A percentile compares a stretch with the other conserved stretches of the same genome.
phyloP scores from a whole-genome alignment of 2,329 filamentous ascomycete species.

The Colletotrichum tanaceti region DNA sequence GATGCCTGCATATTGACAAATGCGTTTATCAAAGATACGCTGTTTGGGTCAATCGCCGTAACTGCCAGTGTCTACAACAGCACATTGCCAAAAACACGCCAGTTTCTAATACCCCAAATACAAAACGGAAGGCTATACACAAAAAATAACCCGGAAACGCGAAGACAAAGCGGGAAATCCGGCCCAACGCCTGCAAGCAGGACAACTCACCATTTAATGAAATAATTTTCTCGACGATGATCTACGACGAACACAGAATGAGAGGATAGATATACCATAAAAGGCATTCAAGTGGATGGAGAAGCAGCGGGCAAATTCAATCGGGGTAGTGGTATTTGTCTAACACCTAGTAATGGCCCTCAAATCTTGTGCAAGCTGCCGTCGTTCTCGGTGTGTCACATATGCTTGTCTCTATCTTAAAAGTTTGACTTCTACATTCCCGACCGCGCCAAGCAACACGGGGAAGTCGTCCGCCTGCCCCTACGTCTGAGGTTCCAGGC shows the following conservation, averaged over 20 bases:
- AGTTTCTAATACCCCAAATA: slow-evolving; percentile 27
- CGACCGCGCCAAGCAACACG: not conserved
- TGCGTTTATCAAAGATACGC: not conserved
- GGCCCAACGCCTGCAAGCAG: slow-evolving; percentile 24
- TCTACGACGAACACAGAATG: slow-evolving; percentile 19
- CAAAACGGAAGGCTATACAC: slow-evolving; percentile 33
- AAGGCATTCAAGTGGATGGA: not conserved
- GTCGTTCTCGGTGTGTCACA: not conserved
- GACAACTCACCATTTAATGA: slow-evolving; percentile 31
- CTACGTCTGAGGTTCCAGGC: not conserved
- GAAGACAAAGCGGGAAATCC: not conserved
- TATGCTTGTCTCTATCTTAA: not conserved
- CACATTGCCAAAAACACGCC: slow-evolving; percentile 1
- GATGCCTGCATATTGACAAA: not conserved
- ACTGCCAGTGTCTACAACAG: slow-evolving; percentile 5
- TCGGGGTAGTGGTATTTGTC: not conserved
- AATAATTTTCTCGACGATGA: slow-evolving; percentile 13
- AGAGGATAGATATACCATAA: not conserved
- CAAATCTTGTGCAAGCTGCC: too few relatives aligned
- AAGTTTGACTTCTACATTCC: not conserved
- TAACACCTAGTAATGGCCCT: not conserved
- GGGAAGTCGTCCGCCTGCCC: not conserved
- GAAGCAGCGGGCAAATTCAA: slow-evolving; percentile 1
- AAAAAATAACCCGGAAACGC: slow-evolving; percentile 23
- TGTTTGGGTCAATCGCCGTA: not conserved